Evolutionary conservation across 1,284 basidiomycete species (phyloP).

Genomic region (Apiotrichum domesticum): DNA sequence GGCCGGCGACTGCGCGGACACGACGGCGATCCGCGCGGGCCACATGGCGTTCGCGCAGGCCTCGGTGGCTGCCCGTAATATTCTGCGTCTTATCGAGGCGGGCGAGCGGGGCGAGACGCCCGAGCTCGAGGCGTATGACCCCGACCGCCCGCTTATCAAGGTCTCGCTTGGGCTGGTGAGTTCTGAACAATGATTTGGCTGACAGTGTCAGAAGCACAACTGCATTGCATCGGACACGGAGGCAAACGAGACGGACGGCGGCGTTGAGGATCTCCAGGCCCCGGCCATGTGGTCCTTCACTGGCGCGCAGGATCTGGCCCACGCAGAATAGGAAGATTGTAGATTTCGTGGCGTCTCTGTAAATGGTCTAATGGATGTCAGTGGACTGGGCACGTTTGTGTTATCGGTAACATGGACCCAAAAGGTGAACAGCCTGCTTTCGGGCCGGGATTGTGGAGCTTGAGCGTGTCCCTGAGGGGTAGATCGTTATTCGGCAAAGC

Average conservation of each 20-base stretch:
- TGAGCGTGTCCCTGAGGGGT: no score
- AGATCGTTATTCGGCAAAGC: no score
- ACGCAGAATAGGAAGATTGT: no score
- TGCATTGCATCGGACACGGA: conserved; percentile 51
- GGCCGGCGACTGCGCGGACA: conserved; percentile 48
- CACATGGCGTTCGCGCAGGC: conserved; percentile 62
- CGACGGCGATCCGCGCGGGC: conserved; percentile 53
- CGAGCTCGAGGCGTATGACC: conserved; percentile 55
- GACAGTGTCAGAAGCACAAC: conserved; percentile 29
- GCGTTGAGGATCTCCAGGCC: conserved; percentile 51
- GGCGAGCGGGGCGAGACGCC: conserved; percentile 18
- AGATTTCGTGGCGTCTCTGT: no score
- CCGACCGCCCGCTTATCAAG: conserved; percentile 56
- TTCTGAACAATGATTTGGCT: not conserved
- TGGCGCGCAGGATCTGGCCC: not conserved
- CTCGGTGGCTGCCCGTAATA: conserved; percentile 42
- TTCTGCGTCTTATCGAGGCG: conserved; percentile 37
- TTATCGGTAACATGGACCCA: no score
- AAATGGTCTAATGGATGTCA: no score
- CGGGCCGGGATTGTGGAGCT: no score
- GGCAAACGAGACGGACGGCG: conserved; percentile 50
- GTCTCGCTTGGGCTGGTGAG: conserved; percentile 57
- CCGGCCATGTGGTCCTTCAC: conserved; percentile 48
- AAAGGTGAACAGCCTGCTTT: no score
- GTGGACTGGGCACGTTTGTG: no score